Evolutionary conservation across 257 asterid species (phyloP).

Genomic region (Linaria vulgaris): DNA sequence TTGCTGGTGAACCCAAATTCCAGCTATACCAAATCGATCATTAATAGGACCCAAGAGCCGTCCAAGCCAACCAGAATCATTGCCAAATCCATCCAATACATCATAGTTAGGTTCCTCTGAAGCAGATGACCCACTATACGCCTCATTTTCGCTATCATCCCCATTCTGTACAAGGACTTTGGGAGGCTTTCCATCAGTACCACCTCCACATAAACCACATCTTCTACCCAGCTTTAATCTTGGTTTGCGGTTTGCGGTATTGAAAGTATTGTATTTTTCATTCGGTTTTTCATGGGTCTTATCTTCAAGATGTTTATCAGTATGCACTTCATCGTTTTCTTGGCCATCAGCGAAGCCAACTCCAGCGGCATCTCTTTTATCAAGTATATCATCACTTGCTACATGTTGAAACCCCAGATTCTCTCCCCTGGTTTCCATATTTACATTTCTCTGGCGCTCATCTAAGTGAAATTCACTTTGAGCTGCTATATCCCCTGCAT

Average conservation of each 20-base stretch:
- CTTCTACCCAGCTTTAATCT: conserved; percentile 76
- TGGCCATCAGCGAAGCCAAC: conserved; percentile 34
- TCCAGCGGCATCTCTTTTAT: conserved; percentile 33
- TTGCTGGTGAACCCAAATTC: conserved; percentile 99
- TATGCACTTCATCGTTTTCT: conserved; percentile 33
- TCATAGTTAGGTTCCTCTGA: conserved; percentile 91
- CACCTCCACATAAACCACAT: conserved; percentile 97
- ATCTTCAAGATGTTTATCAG: conserved; percentile 43
- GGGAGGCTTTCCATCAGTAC: conserved; percentile 93
- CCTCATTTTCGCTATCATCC: conserved; percentile 76
- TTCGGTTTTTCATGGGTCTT: conserved; percentile 33
- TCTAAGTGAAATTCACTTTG: conserved; percentile 37
- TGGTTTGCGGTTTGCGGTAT: conserved; percentile 41
- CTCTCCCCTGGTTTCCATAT: conserved; percentile 38
- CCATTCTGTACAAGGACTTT: conserved; percentile 63
- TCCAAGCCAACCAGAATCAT: conserved; percentile 95
- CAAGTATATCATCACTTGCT: conserved; percentile 33
- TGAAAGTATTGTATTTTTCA: conserved; percentile 29
- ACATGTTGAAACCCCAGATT: conserved; percentile 32
- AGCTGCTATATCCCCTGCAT: conserved; percentile 30
- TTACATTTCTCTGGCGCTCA: conserved; percentile 37
- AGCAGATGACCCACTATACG: conserved; percentile 78
- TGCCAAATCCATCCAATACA: conserved; percentile 95
- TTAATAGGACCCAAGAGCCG: conserved; percentile 94
- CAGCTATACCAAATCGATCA: conserved; percentile 94